These are phyloP conservation scores for Dunaliella salina DNA, from an alignment of 163 green algal species.

Conservation along the genomic window DNA sequence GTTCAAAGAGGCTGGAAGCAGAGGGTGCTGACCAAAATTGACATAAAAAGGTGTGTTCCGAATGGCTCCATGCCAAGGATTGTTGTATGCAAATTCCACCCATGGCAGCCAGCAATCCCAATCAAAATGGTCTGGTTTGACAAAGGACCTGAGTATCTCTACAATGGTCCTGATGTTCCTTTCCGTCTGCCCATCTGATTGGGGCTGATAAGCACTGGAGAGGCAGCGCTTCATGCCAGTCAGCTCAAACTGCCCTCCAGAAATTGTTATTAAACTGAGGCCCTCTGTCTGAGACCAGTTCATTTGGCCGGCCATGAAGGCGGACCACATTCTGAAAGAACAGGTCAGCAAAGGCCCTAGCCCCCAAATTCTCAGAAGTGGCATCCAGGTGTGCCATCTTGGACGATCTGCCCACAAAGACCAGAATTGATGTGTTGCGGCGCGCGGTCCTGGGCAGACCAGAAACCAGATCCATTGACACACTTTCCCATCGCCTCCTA, in stretches of 20 bases:
- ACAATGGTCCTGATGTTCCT: slow-evolving; percentile 33
- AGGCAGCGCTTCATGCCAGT: slow-evolving; percentile 27
- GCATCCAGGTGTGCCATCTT: slow-evolving; percentile 50
- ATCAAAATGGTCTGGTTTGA: neutral
- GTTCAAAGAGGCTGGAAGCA: neutral
- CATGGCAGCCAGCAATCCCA: neutral
- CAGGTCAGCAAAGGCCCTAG: slow-evolving; percentile 29
- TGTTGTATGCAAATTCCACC: neutral
- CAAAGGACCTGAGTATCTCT: slow-evolving; percentile 8
- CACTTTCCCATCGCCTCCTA: neutral
- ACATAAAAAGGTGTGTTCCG: neutral
- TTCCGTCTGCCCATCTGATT: slow-evolving; percentile 50
- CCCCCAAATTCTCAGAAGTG: slow-evolving; percentile 22
- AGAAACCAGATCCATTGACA: slow-evolving; percentile 39
- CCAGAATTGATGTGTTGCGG: slow-evolving; percentile 41
- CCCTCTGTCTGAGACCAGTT: slow-evolving; percentile 52
- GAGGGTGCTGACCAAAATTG: neutral
- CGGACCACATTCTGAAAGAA: slow-evolving; percentile 39
- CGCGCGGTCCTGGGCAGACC: slow-evolving; percentile 38
- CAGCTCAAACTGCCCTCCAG: slow-evolving; percentile 27
- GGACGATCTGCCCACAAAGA: slow-evolving; percentile 55
- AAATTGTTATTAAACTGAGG: slow-evolving; percentile 43
- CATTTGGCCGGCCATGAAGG: slow-evolving; percentile 42
- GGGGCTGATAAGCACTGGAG: slow-evolving; percentile 36
- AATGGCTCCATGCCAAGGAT: neutral